Conservation (phyloP, 2,329 filamentous ascomycete genomes). For the Fusarium sp. region DNA sequence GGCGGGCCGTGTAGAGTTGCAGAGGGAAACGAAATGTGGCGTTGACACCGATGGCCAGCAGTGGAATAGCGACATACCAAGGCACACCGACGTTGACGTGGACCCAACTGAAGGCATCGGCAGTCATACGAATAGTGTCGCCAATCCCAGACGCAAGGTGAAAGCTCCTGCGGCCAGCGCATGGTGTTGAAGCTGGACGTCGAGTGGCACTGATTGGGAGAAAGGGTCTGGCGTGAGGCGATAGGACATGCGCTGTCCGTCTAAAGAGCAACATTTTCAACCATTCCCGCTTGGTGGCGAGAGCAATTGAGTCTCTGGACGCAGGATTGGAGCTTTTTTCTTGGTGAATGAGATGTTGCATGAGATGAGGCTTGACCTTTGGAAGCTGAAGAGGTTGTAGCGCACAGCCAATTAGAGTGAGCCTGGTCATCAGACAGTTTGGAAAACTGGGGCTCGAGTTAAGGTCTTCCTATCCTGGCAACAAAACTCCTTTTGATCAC, state of each 20-base stretch:
- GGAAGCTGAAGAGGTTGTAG: constrained; percentile 1
- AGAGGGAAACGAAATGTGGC: constrained; percentile 61
- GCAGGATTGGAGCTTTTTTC: constrained; percentile 10
- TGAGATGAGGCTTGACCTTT: constrained; percentile 26
- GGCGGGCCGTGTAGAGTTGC: constrained; percentile 54
- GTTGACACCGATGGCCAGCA: constrained; percentile 62
- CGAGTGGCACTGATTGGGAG: constrained; percentile 13
- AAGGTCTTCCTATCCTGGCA: background rate
- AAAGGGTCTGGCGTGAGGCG: constrained; percentile 23
- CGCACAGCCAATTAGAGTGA: constrained; percentile 26
- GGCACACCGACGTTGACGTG: constrained; percentile 60
- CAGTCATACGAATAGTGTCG: constrained; percentile 54
- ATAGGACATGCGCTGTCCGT: constrained; percentile 20
- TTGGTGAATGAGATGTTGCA: constrained; percentile 7
- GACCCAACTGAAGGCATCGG: constrained; percentile 57
- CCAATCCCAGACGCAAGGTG: constrained; percentile 50
- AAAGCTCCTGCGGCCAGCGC: constrained; percentile 45
- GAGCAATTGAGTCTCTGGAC: constrained; percentile 9
- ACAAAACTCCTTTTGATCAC: background rate
- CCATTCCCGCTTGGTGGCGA: constrained; percentile 15
- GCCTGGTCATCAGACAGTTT: background rate
- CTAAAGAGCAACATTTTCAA: constrained; percentile 36
- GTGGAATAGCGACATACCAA: constrained; percentile 67
- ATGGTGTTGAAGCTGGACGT: constrained; percentile 19
- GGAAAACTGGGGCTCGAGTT: background rate